Conservation (phyloP, 345 rosid species). For the Salix exigua region DNA sequence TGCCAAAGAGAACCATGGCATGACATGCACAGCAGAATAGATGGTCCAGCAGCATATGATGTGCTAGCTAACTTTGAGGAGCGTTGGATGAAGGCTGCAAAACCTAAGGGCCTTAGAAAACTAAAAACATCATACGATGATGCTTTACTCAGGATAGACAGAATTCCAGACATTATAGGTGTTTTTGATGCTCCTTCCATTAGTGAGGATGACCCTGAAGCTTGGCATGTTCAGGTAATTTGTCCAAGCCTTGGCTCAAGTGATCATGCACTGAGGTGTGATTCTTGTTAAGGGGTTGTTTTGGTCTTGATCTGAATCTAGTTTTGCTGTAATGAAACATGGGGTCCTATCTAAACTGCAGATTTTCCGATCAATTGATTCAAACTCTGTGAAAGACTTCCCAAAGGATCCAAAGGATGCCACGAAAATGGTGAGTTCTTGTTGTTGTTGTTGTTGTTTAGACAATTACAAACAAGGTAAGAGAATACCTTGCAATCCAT, state of each 20-base stretch:
- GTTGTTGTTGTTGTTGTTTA: neutral
- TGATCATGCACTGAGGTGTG: neutral
- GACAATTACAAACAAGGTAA: neutral
- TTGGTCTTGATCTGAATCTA: neutral
- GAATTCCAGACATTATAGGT: slow-evolving; percentile 78
- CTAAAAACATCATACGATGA: slow-evolving; percentile 72
- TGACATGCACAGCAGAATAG: slow-evolving; percentile 85
- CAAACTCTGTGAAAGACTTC: slow-evolving; percentile 80
- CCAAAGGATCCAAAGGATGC: slow-evolving; percentile 88
- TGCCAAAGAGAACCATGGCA: slow-evolving; percentile 98
- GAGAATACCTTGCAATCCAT: neutral
- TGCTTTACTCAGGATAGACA: slow-evolving; percentile 66
- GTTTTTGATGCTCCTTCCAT: slow-evolving; percentile 45
- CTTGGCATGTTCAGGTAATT: slow-evolving; percentile 92
- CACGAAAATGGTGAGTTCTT: slow-evolving; percentile 51
- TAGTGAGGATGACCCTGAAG: slow-evolving; percentile 55
- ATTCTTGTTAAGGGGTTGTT: neutral
- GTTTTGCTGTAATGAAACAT: neutral
- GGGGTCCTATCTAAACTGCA: slow-evolving; percentile 26
- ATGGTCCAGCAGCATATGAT: slow-evolving; percentile 98
- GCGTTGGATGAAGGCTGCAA: slow-evolving; percentile 83
- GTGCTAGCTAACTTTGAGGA: slow-evolving; percentile 89
- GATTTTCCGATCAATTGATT: slow-evolving; percentile 95
- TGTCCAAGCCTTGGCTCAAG: slow-evolving; percentile 1
- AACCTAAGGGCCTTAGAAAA: slow-evolving; percentile 73